These are phyloP conservation scores for Venturiaceae sp. DNA, from an alignment of 2,329 filamentous ascomycete species.

Conservation along the genomic window DNA sequence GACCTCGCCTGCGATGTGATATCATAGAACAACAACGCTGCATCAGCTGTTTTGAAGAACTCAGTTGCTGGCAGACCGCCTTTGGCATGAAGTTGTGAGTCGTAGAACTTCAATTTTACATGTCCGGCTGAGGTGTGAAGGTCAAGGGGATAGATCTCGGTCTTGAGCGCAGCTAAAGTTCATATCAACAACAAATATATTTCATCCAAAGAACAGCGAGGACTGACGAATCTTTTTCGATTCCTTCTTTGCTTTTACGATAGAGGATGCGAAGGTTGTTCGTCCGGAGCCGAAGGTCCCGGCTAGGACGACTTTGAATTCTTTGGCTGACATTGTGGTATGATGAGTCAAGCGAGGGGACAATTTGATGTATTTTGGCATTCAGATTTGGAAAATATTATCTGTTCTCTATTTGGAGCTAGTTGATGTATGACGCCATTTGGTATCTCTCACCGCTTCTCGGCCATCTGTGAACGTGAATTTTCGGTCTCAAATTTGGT, in stretches of 20 bases:
- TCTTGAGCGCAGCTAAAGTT: not conserved
- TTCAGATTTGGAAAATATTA: not conserved
- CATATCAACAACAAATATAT: not conserved
- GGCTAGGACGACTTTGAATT: not conserved
- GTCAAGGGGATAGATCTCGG: not conserved
- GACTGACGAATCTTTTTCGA: slow-evolving; percentile 1
- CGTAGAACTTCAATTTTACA: not conserved
- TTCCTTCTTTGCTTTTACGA: not conserved
- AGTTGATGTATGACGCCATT: not conserved
- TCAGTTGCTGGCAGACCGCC: slow-evolving; percentile 1
- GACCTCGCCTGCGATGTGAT: not conserved
- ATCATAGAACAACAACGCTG: not conserved
- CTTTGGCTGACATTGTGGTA: not conserved
- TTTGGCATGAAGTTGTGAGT: slow-evolving; percentile 2
- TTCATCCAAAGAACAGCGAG: not conserved
- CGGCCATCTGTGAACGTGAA: too few species aligned
- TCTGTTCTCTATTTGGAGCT: not conserved
- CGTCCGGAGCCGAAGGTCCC: slow-evolving; percentile 1
- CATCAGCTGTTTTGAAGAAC: not conserved
- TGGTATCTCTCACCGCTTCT: not conserved
- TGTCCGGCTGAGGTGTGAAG: not conserved
- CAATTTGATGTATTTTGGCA: not conserved
- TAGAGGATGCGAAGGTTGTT: not conserved
- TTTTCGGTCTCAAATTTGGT: too few species aligned
- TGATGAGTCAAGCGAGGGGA: too few species aligned